Evolutionary conservation across 345 rosid species (phyloP).

Genomic region (Acer negundo): DNA sequence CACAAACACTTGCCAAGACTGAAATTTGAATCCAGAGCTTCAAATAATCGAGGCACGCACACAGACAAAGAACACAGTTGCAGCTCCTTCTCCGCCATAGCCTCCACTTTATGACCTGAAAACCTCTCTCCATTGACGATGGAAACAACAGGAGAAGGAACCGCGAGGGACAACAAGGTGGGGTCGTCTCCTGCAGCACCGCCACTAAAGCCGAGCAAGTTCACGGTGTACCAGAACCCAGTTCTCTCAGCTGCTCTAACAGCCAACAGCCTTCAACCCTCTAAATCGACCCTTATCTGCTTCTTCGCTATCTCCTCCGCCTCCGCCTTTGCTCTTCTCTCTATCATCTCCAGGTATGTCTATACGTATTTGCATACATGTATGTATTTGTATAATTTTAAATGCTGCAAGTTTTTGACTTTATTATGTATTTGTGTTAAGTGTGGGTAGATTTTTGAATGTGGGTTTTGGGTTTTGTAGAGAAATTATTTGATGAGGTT

Average conservation of each 20-base stretch:
- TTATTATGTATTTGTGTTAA: background rate
- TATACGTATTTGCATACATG: background rate
- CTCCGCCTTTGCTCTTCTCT: conserved; percentile 63
- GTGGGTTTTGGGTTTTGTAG: background rate
- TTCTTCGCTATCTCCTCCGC: conserved; percentile 58
- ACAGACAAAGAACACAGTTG: background rate
- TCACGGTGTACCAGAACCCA: conserved; percentile 82
- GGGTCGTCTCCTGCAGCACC: conserved; percentile 26
- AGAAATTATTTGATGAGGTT: background rate
- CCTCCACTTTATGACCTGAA: background rate
- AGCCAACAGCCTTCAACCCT: conserved; percentile 71
- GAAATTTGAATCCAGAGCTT: background rate
- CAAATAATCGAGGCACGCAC: no score
- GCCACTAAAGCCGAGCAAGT: conserved; percentile 53
- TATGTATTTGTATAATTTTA: background rate
- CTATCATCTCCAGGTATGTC: conserved; percentile 51
- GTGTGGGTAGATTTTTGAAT: background rate
- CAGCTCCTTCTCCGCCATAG: background rate
- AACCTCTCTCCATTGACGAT: background rate
- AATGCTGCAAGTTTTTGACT: background rate
- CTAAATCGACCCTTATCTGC: conserved; percentile 56
- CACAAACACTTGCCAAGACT: background rate
- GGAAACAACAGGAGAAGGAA: conserved; percentile 29
- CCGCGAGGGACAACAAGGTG: conserved; percentile 13
- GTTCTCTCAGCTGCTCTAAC: conserved; percentile 74